These are phyloP conservation scores for Misopates orontium DNA, from an alignment of 257 asterid genomes.

Conservation along the genomic window DNA sequence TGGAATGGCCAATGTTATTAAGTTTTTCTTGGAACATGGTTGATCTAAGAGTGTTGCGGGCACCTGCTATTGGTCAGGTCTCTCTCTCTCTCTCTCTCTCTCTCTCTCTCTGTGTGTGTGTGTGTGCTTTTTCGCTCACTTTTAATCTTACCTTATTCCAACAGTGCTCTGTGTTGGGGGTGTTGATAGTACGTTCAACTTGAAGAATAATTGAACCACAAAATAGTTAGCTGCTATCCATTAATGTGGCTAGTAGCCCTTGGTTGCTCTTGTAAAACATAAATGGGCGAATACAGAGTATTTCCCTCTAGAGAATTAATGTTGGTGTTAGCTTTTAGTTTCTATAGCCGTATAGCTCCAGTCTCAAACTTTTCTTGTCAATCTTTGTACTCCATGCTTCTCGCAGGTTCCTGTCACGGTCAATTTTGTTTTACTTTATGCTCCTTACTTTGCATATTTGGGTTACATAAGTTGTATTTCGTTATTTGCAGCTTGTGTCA, in stretches of 20 bases:
- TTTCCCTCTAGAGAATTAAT: too few relatives aligned
- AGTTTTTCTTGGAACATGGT: slow-evolving; percentile 72
- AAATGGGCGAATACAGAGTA: neutral
- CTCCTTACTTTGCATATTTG: neutral
- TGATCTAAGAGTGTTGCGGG: slow-evolving; percentile 84
- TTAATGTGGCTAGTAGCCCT: neutral
- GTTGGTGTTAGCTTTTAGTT: too few relatives aligned
- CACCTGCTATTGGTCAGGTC: slow-evolving; percentile 71
- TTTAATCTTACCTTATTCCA: too few relatives aligned
- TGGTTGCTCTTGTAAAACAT: neutral
- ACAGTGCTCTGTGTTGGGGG: neutral
- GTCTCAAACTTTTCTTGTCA: neutral
- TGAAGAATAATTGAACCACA: neutral
- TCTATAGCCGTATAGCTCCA: neutral
- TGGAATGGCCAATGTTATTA: slow-evolving; percentile 67
- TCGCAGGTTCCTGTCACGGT: too few relatives aligned
- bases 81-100: slow-evolving; percentile 23
- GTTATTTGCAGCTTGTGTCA: slow-evolving; percentile 66
- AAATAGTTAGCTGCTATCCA: neutral
- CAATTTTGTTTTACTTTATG: too few relatives aligned
- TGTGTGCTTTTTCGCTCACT: neutral
- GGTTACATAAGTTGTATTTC: neutral
- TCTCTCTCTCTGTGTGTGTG: neutral
- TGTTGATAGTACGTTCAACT: neutral
- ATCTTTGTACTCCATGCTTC: too few relatives aligned